A percentile compares a stretch with the other conserved stretches of the same genome.
These are phyloP conservation scores for Eucalyptus microcorys DNA, from an alignment of 345 rosid species.

Conservation along the genomic window DNA sequence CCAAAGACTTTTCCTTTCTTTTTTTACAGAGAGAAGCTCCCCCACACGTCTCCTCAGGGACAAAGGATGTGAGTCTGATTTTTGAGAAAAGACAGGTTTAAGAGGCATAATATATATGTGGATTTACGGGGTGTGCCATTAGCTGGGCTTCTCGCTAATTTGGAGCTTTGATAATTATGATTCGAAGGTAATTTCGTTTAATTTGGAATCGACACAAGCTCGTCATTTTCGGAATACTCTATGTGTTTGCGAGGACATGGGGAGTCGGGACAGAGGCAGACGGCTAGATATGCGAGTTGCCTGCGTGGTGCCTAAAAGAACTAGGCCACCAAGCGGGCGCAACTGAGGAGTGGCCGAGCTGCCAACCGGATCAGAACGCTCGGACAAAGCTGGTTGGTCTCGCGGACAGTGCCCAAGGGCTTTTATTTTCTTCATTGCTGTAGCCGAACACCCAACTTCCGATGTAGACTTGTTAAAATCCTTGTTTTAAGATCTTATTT, in stretches of 20 bases:
- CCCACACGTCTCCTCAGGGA: too few species aligned
- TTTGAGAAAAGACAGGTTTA: background rate
- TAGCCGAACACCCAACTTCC: background rate
- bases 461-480: background rate
- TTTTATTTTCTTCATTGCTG: background rate
- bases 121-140: background rate
- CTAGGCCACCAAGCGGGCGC: background rate
- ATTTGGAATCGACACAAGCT: background rate
- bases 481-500: background rate
- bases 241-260: background rate
- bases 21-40: too few species aligned
- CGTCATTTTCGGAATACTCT: background rate
- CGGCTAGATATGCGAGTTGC: background rate
- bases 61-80: background rate
- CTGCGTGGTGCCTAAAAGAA: background rate
- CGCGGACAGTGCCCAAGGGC: background rate
- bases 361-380: background rate
- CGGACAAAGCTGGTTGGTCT: background rate
- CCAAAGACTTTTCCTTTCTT: too few species aligned
- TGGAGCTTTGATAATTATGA: background rate
- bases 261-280: background rate
- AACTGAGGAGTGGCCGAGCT: too few species aligned
- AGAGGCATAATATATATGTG: background rate
- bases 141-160: background rate
- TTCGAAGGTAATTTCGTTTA: background rate